Base-by-base conservation (phyloP, 495 filamentous ascomycete species). In the Tuber melanosporum region DNA sequence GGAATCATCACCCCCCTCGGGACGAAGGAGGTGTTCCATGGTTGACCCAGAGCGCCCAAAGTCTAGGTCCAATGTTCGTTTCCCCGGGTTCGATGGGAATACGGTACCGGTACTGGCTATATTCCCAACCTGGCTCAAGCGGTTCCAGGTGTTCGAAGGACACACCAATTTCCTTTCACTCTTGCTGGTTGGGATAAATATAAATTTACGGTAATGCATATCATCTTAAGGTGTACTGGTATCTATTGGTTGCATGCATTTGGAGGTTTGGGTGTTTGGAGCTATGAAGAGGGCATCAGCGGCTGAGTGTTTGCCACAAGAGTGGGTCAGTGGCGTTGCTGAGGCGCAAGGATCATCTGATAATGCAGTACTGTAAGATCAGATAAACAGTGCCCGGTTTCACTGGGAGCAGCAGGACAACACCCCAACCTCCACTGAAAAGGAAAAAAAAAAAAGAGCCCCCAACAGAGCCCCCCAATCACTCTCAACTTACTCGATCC, bases 381-480 rank as follows among this genome's bases (percentile, higher is more conserved):
- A 36, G 57, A 66, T 66, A 66, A 66, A 66, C 57, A 36, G 36
- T 36, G 57, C 26, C 26, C 12, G 57, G 57, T 66, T 66, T 66
- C 26, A 7, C 26, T 15, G 26, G 6, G 57, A 32, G 52, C 9
- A 1, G 14, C 57, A 66, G 57, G 57, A 66, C 57, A 66, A 66
- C 57, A 66, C 26, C 4, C 36, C 57, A 66, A 66, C 57, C 57
- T 26, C 57, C 57, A 66, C 57, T 12, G 57, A 66, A 66, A 8
- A 20, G 7, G 19, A 22, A 62, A 62, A 14, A 62, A 62, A 62
- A 62, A 26, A 36, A 32, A 32, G 57, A 66, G 26, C 26, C 57
- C 26, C 57, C 26, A 66, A 36, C 57, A 62, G 57, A 62, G 57
- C 57, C 57, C 57, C 57, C 57, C n/a, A 62, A 62, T 62, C n/a